Conservation (phyloP, 2,329 filamentous ascomycete species). For the Achaetomium macrosporum region DNA sequence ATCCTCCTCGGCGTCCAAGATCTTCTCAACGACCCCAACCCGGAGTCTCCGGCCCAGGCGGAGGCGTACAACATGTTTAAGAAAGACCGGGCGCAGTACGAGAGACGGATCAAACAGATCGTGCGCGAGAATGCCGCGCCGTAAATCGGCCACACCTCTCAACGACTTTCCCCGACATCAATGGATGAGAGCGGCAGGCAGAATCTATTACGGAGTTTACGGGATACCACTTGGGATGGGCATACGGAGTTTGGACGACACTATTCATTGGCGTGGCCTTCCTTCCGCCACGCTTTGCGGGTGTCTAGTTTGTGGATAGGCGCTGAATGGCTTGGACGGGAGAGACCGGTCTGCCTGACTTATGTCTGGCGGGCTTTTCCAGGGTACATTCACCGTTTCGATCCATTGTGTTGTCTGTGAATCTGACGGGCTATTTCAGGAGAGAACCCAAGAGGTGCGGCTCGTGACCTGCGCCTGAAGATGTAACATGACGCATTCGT, state of each 20-base stretch:
- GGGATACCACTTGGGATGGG: conserved; percentile 18
- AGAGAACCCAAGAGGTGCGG: neutral
- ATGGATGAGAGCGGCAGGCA: neutral
- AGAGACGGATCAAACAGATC: conserved; percentile 77
- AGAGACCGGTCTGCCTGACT: neutral
- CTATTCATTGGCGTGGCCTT: conserved; percentile 11
- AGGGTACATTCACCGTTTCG: neutral
- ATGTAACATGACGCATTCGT: neutral
- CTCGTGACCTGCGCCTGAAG: conserved; percentile 8
- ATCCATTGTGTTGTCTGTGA: neutral
- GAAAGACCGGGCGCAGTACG: conserved; percentile 80
- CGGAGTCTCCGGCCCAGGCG: conserved; percentile 91
- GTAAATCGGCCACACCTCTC: conserved; percentile 32
- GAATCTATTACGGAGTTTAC: conserved; percentile 17
- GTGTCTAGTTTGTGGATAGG: conserved; percentile 8
- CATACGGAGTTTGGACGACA: conserved; percentile 19
- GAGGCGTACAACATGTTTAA: conserved; percentile 97
- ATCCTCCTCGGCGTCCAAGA: conserved; percentile 95
- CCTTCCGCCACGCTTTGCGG: conserved; percentile 1
- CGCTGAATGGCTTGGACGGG: neutral
- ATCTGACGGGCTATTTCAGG: neutral
- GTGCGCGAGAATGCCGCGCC: conserved; percentile 85
- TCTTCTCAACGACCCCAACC: conserved; percentile 91
- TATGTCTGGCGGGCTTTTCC: neutral
- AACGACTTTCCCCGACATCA: neutral